Percentiles rank a stretch among this genome's conserved stretches.
These are phyloP conservation scores for Casuarina cunninghamiana DNA, from an alignment of 306 rosid species.

Conservation along the genomic window DNA sequence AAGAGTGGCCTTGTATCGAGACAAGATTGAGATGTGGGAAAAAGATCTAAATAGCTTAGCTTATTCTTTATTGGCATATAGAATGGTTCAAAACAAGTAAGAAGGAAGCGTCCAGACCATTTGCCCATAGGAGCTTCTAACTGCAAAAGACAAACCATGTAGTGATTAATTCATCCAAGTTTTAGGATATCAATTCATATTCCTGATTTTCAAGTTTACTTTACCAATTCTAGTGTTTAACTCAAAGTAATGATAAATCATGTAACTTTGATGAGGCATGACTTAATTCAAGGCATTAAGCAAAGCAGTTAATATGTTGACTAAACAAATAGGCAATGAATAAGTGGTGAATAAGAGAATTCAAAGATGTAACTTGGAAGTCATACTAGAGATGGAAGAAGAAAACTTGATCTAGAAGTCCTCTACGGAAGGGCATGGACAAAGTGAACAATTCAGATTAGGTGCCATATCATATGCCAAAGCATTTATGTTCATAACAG, in stretches of 20 bases:
- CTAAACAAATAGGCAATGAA: background rate
- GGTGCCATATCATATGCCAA: background rate
- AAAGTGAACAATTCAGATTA: background rate
- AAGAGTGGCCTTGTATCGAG: background rate
- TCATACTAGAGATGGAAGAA: background rate
- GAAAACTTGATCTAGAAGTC: background rate
- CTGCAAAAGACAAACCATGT: slow-evolving; percentile 36
- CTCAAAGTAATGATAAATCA: background rate
- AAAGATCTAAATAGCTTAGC: too few species aligned
- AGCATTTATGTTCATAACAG: background rate
- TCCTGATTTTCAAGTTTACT: background rate
- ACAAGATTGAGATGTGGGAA: too few species aligned
- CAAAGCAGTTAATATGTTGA: background rate
- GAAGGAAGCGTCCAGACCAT: too few species aligned
- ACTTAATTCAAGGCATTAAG: background rate
- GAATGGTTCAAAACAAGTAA: too few species aligned
- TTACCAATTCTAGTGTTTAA: background rate
- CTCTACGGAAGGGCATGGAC: background rate
- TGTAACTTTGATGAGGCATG: background rate
- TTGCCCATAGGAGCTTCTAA: slow-evolving; percentile 63
- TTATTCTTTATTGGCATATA: too few species aligned
- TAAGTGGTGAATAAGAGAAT: background rate
- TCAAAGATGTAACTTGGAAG: background rate
- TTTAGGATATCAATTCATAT: slow-evolving; percentile 13
- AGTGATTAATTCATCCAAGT: background rate